Conservation (phyloP, 2,329 filamentous ascomycete genomes). For the Falciphora oryzae region DNA sequence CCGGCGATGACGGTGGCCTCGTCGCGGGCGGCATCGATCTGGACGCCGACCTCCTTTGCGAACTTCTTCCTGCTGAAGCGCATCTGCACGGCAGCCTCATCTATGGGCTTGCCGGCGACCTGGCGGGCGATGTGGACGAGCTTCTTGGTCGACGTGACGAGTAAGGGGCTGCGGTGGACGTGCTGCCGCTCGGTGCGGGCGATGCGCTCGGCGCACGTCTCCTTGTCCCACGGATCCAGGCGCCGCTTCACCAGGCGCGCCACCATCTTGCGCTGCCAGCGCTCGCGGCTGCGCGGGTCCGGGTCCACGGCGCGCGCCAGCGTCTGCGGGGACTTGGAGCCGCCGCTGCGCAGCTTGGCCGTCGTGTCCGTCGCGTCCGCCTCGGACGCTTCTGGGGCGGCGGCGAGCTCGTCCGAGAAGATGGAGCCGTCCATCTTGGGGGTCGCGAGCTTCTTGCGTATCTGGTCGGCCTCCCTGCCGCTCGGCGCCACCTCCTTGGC, state of each 20-base stretch:
- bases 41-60: conserved; percentile 70
- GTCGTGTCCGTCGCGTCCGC: conserved; percentile 7
- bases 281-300: conserved; percentile 60
- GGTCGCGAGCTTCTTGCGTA: conserved; percentile 22
- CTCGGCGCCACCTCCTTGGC: conserved; percentile 15
- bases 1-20: conserved; percentile 72
- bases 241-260: conserved; percentile 66
- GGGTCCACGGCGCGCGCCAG: conserved; percentile 68
- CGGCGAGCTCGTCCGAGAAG: conserved; percentile 53
- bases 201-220: conserved; percentile 59
- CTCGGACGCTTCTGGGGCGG: conserved; percentile 21
- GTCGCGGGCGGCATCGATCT: conserved; percentile 76
- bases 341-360: conserved; percentile 15
- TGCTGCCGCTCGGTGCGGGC: conserved; percentile 55
- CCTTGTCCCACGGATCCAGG: conserved; percentile 50
- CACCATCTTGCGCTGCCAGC: conserved; percentile 81
- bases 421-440: conserved; percentile 49
- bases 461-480: background rate
- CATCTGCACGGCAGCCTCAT: conserved; percentile 93
- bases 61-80: conserved; percentile 92
- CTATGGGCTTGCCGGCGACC: conserved; percentile 87
- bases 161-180: conserved; percentile 57
- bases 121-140: conserved; percentile 78
- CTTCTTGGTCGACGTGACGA: conserved; percentile 90
- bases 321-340: conserved; percentile 38